Evolutionary conservation across 163 green algal species (phyloP).

Genomic region (Chlamydomonas reinhardtii): DNA sequence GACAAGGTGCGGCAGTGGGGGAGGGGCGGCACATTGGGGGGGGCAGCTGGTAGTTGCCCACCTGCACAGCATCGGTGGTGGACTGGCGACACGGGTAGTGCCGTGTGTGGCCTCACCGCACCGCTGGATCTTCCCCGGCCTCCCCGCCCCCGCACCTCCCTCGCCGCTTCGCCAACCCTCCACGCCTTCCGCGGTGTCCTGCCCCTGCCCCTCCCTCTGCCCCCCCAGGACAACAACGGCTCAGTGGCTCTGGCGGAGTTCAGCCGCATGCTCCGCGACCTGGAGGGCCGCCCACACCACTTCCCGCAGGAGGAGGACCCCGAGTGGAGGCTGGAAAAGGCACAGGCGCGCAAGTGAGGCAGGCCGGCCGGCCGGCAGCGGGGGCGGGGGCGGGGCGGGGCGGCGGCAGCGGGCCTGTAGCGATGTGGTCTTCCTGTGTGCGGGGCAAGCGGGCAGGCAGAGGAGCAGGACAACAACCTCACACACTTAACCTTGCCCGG

Average conservation of each 20-base stretch:
- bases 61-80: no score
- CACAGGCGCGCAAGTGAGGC: neutral
- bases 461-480: no score
- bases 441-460: no score
- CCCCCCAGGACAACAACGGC: constrained; percentile 6
- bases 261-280: constrained; percentile 7
- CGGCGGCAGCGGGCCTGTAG: neutral
- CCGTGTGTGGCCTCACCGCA: no score
- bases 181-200: neutral
- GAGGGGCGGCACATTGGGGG: no score
- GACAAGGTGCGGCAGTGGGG: neutral
- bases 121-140: no score
- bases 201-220: no score
- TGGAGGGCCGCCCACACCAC: constrained; percentile 29
- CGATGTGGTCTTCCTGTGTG: no score
- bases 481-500: no score
- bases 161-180: neutral
- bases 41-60: no score
- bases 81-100: no score
- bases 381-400: neutral
- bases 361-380: neutral
- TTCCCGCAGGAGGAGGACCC: constrained; percentile 15
- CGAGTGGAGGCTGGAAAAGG: neutral
- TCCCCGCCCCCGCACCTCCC: no score
- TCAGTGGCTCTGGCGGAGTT: constrained; percentile 35